Conservation (phyloP, 441 rosid species). For the Euphorbia schlechtendalii region DNA sequence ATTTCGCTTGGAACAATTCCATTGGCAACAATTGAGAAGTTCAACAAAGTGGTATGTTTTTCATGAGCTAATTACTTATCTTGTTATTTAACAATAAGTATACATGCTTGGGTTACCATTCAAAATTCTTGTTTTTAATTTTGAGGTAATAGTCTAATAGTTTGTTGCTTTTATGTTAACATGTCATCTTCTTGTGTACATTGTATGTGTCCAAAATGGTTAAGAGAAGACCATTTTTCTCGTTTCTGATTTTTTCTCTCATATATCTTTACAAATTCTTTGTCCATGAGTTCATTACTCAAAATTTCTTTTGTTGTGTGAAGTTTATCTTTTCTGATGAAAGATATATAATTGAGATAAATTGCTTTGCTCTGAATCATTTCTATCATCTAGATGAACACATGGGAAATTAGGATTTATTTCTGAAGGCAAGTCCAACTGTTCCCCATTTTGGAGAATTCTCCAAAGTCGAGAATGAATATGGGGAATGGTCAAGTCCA, state of each 20-base stretch:
- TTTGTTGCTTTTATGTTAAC: not conserved
- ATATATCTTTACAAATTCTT: not conserved
- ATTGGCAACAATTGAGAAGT: constrained; percentile 79
- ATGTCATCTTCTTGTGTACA: not conserved
- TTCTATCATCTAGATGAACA: not conserved
- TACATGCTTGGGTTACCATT: not conserved
- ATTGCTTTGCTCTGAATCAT: not conserved
- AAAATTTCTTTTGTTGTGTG: not conserved
- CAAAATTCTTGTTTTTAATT: not conserved
- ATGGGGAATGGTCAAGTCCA: too few relatives aligned
- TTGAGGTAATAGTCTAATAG: not conserved
- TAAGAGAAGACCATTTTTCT: not conserved
- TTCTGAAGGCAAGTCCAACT: too few relatives aligned
- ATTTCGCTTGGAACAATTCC: constrained; percentile 86
- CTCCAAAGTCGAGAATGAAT: too few relatives aligned
- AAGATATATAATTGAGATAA: not conserved
- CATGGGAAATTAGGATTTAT: not conserved
- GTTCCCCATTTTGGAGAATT: too few relatives aligned
- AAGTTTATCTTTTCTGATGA: not conserved
- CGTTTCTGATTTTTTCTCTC: not conserved
- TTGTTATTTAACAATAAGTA: not conserved
- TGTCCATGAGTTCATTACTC: too few relatives aligned
- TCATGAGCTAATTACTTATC: constrained; percentile 9
- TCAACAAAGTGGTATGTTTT: constrained; percentile 65
- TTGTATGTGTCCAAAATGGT: not conserved